Evolutionary conservation across 2,329 filamentous ascomycete species (phyloP).

Genomic region (Thermomyces lanuginosus): DNA sequence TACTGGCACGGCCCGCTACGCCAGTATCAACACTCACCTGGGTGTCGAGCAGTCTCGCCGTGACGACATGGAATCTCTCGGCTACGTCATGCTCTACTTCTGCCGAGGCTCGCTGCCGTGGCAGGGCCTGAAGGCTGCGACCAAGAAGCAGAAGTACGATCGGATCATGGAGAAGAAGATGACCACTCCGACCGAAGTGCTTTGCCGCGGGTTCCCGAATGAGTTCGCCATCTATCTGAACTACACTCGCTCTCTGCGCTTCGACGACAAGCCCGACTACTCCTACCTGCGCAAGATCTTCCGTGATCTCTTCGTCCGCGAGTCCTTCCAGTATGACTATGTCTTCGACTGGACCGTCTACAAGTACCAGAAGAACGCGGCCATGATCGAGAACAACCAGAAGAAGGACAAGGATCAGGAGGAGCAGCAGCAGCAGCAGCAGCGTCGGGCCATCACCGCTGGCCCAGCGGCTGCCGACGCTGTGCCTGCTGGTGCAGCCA

Average conservation of each 20-base stretch:
- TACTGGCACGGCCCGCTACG: slow-evolving; percentile 95
- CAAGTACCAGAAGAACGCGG: slow-evolving; percentile 99
- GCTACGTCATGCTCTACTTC: slow-evolving; percentile 99
- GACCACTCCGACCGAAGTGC: slow-evolving; percentile 95
- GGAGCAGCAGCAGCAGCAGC: slow-evolving; percentile 40
- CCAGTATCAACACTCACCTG: slow-evolving; percentile 95
- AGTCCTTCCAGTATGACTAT: slow-evolving; percentile 99
- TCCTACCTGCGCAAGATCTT: slow-evolving; percentile 99
- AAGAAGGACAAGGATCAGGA: slow-evolving; percentile 58
- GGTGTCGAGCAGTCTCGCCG: slow-evolving; percentile 97
- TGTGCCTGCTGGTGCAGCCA: slow-evolving; percentile 43
- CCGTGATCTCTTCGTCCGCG: slow-evolving; percentile 95
- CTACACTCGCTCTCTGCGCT: slow-evolving; percentile 95
- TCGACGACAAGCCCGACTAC: slow-evolving; percentile 99
- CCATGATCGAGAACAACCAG: slow-evolving; percentile 70
- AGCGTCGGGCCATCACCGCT: slow-evolving; percentile 49
- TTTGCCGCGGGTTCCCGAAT: slow-evolving; percentile 94
- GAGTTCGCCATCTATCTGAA: slow-evolving; percentile 99
- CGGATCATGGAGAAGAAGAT: slow-evolving; percentile 99
- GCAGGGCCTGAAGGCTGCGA: slow-evolving; percentile 96
- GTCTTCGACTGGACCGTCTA: slow-evolving; percentile 99
- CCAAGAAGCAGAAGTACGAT: slow-evolving; percentile 99
- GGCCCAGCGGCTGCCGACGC: slow-evolving; percentile 38
- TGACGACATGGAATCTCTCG: slow-evolving; percentile 98
- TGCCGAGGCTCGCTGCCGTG: slow-evolving; percentile 96